Evolutionary conservation across 768 basidiomycete species (phyloP).

Genomic region (Pisolithus sp.): DNA sequence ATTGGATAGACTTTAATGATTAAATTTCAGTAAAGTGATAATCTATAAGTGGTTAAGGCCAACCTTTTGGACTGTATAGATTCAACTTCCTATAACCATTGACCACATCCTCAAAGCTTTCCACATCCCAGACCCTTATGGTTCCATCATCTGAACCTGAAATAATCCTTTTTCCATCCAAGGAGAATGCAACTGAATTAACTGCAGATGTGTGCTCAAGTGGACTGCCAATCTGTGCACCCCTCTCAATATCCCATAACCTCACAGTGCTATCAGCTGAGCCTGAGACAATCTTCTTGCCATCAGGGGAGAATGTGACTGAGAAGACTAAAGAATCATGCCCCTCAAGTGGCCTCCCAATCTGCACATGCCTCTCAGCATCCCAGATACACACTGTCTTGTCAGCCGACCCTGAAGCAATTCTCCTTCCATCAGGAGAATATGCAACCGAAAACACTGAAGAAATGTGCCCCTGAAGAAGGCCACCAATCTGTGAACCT

Average conservation of each 20-base stretch:
- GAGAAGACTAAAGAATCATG: background rate
- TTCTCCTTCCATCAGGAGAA: background rate
- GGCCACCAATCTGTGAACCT: slow-evolving; percentile 3
- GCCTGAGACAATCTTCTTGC: slow-evolving; percentile 1
- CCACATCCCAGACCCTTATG: background rate
- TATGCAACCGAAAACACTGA: background rate
- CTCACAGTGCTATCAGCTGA: background rate
- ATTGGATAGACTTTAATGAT: background rate
- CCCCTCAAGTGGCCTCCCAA: background rate
- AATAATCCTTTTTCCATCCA: background rate
- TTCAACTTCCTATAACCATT: background rate
- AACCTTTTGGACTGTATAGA: too few species aligned
- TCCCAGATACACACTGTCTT: background rate
- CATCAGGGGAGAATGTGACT: slow-evolving; percentile 4
- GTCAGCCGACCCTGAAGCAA: background rate
- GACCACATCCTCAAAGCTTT: background rate
- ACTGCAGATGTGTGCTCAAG: background rate
- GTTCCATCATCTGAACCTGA: background rate
- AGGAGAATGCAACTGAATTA: slow-evolving; percentile 3
- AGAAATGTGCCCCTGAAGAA: background rate
- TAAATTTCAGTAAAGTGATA: too few species aligned
- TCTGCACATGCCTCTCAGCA: background rate
- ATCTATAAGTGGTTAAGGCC: too few species aligned
- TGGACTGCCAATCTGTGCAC: background rate
- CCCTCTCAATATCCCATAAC: slow-evolving; percentile 1